Evolutionary conservation across 2,329 filamentous ascomycete genomes (phyloP).

Genomic region (Cladosporium sphaerospermum): DNA sequence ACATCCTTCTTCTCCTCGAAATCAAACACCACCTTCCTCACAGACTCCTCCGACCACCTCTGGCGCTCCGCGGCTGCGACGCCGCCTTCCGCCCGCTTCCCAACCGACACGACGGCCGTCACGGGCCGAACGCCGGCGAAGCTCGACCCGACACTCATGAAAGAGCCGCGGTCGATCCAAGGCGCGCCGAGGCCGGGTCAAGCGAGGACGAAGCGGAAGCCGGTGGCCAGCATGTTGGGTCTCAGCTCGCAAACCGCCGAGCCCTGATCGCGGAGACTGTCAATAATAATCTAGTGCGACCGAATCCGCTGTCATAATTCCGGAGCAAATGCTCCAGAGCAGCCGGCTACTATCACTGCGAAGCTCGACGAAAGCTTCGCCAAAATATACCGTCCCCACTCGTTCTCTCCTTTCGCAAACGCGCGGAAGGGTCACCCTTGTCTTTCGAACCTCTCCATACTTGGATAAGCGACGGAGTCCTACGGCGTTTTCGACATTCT

Average conservation of each 20-base stretch:
- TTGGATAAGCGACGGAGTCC: constrained; percentile 9
- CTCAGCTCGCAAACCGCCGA: constrained; percentile 21
- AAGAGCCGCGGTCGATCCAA: constrained; percentile 83
- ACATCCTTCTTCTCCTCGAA: constrained; percentile 62
- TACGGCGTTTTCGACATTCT: not conserved
- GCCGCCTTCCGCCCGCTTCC: constrained; percentile 48
- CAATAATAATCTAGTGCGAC: not conserved
- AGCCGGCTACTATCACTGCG: not conserved
- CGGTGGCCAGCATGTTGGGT: constrained; percentile 38
- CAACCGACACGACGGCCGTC: constrained; percentile 52
- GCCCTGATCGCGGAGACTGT: constrained; percentile 11
- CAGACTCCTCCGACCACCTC: constrained; percentile 69
- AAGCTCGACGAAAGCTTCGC: not conserved
- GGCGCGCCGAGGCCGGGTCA: constrained; percentile 64
- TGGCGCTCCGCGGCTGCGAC: constrained; percentile 63
- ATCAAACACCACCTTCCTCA: constrained; percentile 56
- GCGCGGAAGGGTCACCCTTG: not conserved
- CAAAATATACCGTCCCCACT: not conserved
- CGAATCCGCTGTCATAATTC: not conserved
- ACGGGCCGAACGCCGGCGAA: constrained; percentile 68
- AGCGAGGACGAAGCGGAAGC: constrained; percentile 44
- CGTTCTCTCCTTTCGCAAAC: not conserved
- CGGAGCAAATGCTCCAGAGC: not conserved
- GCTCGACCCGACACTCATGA: constrained; percentile 81
- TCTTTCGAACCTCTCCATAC: not conserved